Evolutionary conservation across 345 rosid genomes (phyloP).

Genomic region (Raphanus sativus): DNA sequence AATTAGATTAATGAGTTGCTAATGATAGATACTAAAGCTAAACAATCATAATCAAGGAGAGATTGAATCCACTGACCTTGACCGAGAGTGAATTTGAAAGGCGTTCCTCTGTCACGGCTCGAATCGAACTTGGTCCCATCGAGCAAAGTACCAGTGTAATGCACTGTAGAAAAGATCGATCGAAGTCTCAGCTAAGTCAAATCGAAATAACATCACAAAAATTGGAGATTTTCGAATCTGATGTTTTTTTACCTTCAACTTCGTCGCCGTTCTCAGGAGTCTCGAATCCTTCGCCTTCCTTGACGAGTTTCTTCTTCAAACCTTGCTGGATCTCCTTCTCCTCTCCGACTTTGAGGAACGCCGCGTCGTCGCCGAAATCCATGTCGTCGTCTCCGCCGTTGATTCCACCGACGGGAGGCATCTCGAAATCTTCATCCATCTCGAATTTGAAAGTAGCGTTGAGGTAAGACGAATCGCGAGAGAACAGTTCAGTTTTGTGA

Average conservation of each 20-base stretch:
- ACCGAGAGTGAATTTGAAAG: slow-evolving; percentile 93
- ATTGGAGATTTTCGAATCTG: neutral
- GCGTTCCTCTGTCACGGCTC: slow-evolving; percentile 76
- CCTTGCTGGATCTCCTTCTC: slow-evolving; percentile 88
- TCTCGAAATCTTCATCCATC: slow-evolving; percentile 60
- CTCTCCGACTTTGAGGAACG: slow-evolving; percentile 54
- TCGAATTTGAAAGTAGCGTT: neutral
- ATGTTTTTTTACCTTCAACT: slow-evolving; percentile 62
- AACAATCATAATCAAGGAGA: neutral
- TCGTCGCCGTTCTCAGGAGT: slow-evolving; percentile 76
- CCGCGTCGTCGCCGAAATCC: slow-evolving; percentile 45
- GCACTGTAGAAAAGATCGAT: slow-evolving; percentile 39
- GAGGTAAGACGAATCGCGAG: neutral
- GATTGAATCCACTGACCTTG: slow-evolving; percentile 54
- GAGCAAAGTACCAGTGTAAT: slow-evolving; percentile 81
- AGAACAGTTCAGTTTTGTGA: neutral
- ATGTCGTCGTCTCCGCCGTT: slow-evolving; percentile 41
- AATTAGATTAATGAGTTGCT: too few species aligned
- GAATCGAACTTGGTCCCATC: slow-evolving; percentile 96
- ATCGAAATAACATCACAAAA: neutral
- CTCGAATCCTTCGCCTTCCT: slow-evolving; percentile 72
- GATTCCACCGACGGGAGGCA: slow-evolving; percentile 53
- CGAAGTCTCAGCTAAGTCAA: neutral
- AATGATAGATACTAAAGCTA: neutral
- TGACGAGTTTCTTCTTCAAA: slow-evolving; percentile 80